phyloP scores from a whole-genome alignment of 345 rosid genomes.

The Nephelium lappaceum region DNA sequence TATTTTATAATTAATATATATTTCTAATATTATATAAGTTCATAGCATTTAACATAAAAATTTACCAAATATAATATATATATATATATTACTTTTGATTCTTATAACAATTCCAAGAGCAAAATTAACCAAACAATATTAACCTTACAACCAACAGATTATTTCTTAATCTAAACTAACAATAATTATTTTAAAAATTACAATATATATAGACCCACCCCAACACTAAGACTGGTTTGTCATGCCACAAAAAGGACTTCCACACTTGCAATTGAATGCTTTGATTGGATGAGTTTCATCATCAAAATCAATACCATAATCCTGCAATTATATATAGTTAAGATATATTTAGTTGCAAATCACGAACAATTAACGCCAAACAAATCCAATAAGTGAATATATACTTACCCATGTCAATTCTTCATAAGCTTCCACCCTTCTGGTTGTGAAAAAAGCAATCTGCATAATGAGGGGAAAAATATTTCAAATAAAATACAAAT shows the following conservation, averaged over 20 bases:
- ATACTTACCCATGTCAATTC: constrained; percentile 45
- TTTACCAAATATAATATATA: too few relatives aligned
- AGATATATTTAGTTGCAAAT: too few relatives aligned
- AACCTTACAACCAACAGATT: neutral
- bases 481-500: neutral
- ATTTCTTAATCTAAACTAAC: too few relatives aligned
- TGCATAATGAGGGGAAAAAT: constrained; percentile 1
- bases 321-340: constrained; percentile 33
- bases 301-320: constrained; percentile 47
- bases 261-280: constrained; percentile 44
- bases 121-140: too few relatives aligned
- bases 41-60: too few relatives aligned
- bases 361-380: neutral
- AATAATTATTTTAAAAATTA: too few relatives aligned
- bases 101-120: too few relatives aligned
- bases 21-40: too few relatives aligned
- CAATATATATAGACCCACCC: too few relatives aligned
- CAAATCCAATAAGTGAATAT: neutral
- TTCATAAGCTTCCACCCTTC: constrained; percentile 35
- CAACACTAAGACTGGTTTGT: neutral
- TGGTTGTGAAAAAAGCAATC: constrained; percentile 48
- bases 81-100: too few relatives aligned
- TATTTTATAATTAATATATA: too few relatives aligned
- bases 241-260: constrained; percentile 33
- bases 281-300: constrained; percentile 44